A percentile compares a stretch with the other conserved stretches of the same genome.
These are phyloP conservation scores for Neoboletus magnificus DNA, from an alignment of 768 basidiomycete species.

Conservation along the genomic window DNA sequence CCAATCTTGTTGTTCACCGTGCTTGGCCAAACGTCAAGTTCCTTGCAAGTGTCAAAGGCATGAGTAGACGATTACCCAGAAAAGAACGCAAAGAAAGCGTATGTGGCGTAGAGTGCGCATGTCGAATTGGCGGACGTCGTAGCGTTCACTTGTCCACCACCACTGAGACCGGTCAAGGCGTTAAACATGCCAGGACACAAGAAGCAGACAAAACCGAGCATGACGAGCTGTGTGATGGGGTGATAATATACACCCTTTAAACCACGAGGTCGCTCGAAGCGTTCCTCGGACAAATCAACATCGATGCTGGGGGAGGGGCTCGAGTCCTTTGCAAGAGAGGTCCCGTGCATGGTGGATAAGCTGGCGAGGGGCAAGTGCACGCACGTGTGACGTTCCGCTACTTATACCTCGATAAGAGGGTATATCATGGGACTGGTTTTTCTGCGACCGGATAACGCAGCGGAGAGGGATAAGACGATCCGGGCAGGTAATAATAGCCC, in stretches of 20 bases:
- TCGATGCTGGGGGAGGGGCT: background rate
- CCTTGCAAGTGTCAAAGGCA: background rate
- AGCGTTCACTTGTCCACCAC: constrained; percentile 66
- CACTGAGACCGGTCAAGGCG: constrained; percentile 73
- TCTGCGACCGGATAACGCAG: background rate
- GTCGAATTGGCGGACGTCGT: constrained; percentile 69
- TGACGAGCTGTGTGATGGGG: constrained; percentile 53
- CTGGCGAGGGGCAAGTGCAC: background rate
- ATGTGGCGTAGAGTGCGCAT: constrained; percentile 60
- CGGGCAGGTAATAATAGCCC: constrained; percentile 2
- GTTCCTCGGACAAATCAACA: constrained; percentile 11
- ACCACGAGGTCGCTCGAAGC: constrained; percentile 45
- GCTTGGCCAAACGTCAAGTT: constrained; percentile 32
- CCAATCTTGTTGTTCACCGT: constrained; percentile 79
- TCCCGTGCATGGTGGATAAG: background rate
- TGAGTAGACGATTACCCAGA: constrained; percentile 47
- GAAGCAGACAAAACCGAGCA: constrained; percentile 69
- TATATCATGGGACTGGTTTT: background rate
- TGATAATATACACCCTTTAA: constrained; percentile 55
- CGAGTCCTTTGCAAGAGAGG: constrained; percentile 1
- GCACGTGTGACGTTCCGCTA: background rate
- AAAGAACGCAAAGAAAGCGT: constrained; percentile 57
- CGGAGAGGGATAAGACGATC: background rate
- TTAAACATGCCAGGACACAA: constrained; percentile 66
- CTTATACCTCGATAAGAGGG: constrained; percentile 3